Base-by-base conservation (phyloP, 208 protist genomes). In the Acanthamoeba castellanii region DNA sequence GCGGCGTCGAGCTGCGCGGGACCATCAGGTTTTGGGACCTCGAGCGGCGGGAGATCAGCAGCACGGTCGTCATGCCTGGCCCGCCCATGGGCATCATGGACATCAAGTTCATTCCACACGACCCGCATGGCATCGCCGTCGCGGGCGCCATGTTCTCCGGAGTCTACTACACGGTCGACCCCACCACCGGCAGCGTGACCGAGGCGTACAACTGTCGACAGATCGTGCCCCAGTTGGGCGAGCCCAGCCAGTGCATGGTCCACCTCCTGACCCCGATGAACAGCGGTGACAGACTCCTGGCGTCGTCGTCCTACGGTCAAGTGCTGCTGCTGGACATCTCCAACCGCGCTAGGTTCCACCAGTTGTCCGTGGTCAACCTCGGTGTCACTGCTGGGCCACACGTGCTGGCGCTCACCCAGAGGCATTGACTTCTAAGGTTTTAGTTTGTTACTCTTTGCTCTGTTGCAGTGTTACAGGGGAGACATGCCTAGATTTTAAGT, bases 1-100 rank as follows among this genome's bases (percentile, higher is more conserved):
- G 64, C 64, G 30, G 8, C 9, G 27, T 32, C 30, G 27, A 72
- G 64, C 64, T 72, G 64, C 64, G 64, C 64, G 6, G 7, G 64
- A 72, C 64, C 64, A 7, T 72, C 64, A 72, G 64, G 64, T 72
- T 72, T 16, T 72, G 64, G 64, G 30, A 72, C 64, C 64, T 72
- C 30, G 18, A 72, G 64, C 64, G 30, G 64, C 64, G 64, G 27
- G 30, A 25, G 27, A 72, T 72, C 64, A 72, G 6, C 64, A 25
- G 20, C 64, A 72, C 64, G 27, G 64, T 72, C 20, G 20, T 32
- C 27, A 25, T 72, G 11, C 64, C 64, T 25, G 64, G 64, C 64
- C 30, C 30, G 27, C 5, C 18, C 27, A 7, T 16, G 64, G 64
- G 64, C 11, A 72, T 34, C 64, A 72, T 72, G 64, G 64, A 72